Evolutionary conservation across 176 grass and related monocot species (phyloP).

Genomic region (Chloris gayana): DNA sequence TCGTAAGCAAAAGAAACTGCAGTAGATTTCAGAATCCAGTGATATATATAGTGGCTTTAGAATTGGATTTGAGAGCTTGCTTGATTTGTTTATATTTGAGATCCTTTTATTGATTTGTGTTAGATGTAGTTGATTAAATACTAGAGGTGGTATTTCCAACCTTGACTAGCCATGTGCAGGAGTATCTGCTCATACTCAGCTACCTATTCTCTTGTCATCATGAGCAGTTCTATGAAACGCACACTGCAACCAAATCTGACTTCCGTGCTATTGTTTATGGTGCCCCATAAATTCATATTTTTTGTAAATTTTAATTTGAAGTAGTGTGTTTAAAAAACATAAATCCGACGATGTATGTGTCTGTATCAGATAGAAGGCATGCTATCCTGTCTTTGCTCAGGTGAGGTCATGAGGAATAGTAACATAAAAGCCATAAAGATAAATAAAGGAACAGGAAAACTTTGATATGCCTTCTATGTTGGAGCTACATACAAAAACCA

Average conservation of each 20-base stretch:
- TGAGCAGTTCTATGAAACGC: not conserved
- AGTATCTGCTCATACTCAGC: not conserved
- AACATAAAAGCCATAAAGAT: not conserved
- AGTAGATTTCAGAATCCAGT: no score
- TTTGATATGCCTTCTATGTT: slow-evolving; percentile 28
- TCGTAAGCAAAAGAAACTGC: no score
- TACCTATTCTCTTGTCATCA: not conserved
- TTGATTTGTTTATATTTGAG: no score
- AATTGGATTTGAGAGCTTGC: no score
- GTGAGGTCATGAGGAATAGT: slow-evolving; percentile 7
- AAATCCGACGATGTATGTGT: not conserved
- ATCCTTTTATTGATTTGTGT: no score
- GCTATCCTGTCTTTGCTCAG: not conserved
- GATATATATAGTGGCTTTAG: no score
- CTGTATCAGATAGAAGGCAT: slow-evolving; percentile 30
- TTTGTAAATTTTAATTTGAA: not conserved
- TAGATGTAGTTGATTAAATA: not conserved
- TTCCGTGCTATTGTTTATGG: slow-evolving; percentile 21
- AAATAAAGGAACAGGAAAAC: slow-evolving; percentile 19
- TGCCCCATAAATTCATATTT: not conserved
- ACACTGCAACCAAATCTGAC: no score
- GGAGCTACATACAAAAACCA: slow-evolving; percentile 13
- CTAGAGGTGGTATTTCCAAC: not conserved
- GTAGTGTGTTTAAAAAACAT: not conserved
- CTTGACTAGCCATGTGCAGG: not conserved